Evolutionary conservation across 2,329 filamentous ascomycete species (phyloP).

Genomic region (Emmonsiellopsis sp.): DNA sequence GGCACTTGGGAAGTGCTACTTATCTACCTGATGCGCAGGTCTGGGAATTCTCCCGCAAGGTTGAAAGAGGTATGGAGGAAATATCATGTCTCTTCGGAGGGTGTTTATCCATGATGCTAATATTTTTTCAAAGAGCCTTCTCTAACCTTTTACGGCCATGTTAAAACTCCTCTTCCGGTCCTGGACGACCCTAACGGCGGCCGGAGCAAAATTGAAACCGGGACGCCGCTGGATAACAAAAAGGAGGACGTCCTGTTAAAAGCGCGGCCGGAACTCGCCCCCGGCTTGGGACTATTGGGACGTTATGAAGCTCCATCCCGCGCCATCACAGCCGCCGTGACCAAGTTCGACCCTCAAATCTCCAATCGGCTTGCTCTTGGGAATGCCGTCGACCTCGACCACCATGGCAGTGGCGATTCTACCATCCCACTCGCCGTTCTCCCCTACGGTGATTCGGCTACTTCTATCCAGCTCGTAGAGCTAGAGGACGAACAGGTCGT

Average conservation of each 20-base stretch:
- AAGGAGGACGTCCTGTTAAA: slow-evolving; percentile 19
- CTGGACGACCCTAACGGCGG: neutral
- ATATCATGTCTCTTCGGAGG: neutral
- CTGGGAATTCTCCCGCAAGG: slow-evolving; percentile 42
- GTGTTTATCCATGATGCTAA: neutral
- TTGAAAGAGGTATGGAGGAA: slow-evolving; percentile 19
- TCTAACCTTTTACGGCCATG: slow-evolving; percentile 1
- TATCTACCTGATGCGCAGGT: slow-evolving; percentile 40
- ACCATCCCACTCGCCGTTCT: slow-evolving; percentile 29
- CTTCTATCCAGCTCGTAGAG: slow-evolving; percentile 38
- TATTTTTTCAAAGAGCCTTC: neutral
- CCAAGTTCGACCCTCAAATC: slow-evolving; percentile 26
- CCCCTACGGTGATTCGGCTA: slow-evolving; percentile 37
- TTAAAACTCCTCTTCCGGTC: neutral
- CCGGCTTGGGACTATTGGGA: slow-evolving; percentile 20
- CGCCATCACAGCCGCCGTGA: slow-evolving; percentile 19
- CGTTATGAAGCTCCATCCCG: slow-evolving; percentile 25
- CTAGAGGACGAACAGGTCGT: slow-evolving; percentile 22
- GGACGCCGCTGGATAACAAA: neutral
- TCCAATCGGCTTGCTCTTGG: slow-evolving; percentile 43
- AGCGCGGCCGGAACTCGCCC: slow-evolving; percentile 28
- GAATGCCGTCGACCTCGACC: slow-evolving; percentile 32
- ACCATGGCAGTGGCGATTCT: slow-evolving; percentile 17
- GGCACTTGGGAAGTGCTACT: slow-evolving; percentile 45
- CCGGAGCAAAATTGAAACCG: neutral